phyloP scores from a whole-genome alignment of 2,329 filamentous ascomycete genomes.

The Zymoseptoria brevis region DNA sequence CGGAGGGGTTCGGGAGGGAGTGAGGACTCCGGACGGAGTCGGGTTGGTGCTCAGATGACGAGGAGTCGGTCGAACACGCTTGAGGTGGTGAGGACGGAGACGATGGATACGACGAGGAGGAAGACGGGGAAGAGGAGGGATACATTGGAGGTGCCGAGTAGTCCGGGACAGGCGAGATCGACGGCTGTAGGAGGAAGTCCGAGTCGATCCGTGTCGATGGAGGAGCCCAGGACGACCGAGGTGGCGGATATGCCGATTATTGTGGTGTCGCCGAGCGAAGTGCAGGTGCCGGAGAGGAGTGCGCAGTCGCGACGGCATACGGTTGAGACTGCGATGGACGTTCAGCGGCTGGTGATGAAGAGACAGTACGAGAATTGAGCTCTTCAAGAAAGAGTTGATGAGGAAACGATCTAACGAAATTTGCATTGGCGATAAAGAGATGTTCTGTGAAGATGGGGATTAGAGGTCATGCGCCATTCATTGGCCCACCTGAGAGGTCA shows the following conservation, averaged over 20 bases:
- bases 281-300: not conserved
- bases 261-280: conserved; percentile 39
- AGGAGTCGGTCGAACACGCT: not conserved
- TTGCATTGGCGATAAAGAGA: not conserved
- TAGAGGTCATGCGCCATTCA: not conserved
- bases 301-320: not conserved
- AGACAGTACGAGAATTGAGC: not conserved
- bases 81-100: not conserved
- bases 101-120: conserved; percentile 2
- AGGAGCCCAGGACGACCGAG: not conserved
- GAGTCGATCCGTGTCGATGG: not conserved
- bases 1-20: conserved; percentile 5
- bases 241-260: conserved; percentile 2
- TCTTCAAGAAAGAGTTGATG: not conserved
- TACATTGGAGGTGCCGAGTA: conserved; percentile 6
- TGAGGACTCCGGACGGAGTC: not conserved
- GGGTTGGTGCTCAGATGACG: conserved; percentile 1
- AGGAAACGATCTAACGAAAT: not conserved
- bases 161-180: conserved; percentile 1
- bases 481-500: not conserved
- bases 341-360: not conserved
- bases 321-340: not conserved
- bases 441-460: not conserved
- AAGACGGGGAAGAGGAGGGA: conserved; percentile 4
- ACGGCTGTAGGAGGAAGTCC: not conserved